Percentiles rank a stretch among this genome's conserved stretches.
phyloP scores from a whole-genome alignment of 495 filamentous ascomycete genomes.

The Neurospora sp. region DNA sequence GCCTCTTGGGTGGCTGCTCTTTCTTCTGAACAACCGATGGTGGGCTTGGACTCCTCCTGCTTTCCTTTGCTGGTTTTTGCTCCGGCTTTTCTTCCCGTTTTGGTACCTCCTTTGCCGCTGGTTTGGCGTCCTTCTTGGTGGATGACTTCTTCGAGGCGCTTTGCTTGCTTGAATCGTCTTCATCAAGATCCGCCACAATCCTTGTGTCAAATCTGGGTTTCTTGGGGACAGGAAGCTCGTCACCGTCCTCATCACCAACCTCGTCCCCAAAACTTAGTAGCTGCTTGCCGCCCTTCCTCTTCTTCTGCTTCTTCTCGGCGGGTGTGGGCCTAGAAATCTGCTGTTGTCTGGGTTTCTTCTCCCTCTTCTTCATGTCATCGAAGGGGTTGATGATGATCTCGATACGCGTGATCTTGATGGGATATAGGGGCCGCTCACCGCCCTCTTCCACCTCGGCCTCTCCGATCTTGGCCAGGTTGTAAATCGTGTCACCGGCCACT shows the following conservation, averaged over 20 bases:
- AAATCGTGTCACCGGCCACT: conserved; percentile 88
- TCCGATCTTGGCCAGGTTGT: conserved; percentile 85
- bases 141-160: conserved; percentile 15
- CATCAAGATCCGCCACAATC: conserved; percentile 54
- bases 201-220: conserved; percentile 88
- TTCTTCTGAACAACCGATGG: conserved; percentile 10
- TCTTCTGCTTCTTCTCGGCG: conserved; percentile 64
- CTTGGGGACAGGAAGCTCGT: conserved; percentile 54
- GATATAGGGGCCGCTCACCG: conserved; percentile 79
- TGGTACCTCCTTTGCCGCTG: conserved; percentile 20
- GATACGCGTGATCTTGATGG: conserved; percentile 63
- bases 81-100: conserved; percentile 1
- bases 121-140: conserved; percentile 23
- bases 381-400: conserved; percentile 88
- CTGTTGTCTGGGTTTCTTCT: conserved; percentile 34
- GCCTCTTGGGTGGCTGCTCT: conserved; percentile 8
- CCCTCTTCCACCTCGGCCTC: conserved; percentile 74
- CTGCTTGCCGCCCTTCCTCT: conserved; percentile 62
- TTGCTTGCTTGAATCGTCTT: conserved; percentile 18
- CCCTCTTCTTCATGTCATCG: conserved; percentile 71
- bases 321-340: conserved; percentile 22
- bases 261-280: conserved; percentile 86
- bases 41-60: conserved; percentile 15
- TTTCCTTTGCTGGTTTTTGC: conserved; percentile 4
- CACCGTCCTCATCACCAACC: conserved; percentile 51